Conservation (phyloP, 768 basidiomycete genomes). For the Hirschioporus abietinus region DNA sequence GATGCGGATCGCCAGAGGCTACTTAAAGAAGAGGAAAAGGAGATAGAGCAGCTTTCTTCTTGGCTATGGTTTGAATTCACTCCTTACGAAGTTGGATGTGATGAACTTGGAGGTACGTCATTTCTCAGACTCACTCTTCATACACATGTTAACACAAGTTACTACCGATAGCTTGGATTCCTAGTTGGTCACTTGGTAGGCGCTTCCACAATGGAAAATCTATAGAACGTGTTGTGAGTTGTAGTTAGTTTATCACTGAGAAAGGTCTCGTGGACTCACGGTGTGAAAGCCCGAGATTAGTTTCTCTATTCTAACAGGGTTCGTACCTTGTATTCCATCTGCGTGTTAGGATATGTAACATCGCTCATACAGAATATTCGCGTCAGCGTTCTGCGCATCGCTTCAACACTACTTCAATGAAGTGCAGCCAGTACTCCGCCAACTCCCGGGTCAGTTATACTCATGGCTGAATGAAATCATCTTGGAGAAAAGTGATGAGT, state of each 20-base stretch:
- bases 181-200: constrained; percentile 25
- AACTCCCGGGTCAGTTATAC: constrained; percentile 15
- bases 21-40: constrained; percentile 13
- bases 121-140: not conserved
- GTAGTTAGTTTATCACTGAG: not conserved
- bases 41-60: constrained; percentile 11
- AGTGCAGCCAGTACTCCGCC: constrained; percentile 19
- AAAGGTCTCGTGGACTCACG: not conserved
- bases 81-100: constrained; percentile 22
- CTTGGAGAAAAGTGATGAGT: constrained; percentile 16
- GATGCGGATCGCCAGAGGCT: constrained; percentile 9
- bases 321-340: not conserved
- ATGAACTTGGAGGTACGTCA: constrained; percentile 18
- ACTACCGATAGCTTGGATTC: constrained; percentile 22
- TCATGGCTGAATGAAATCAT: constrained; percentile 14
- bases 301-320: constrained; percentile 24
- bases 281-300: constrained; percentile 25
- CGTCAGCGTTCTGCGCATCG: constrained; percentile 26
- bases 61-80: constrained; percentile 28
- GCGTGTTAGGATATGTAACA: not conserved
- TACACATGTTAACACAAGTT: not conserved
- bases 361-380: constrained; percentile 18
- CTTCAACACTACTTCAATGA: constrained; percentile 26
- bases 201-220: constrained; percentile 21
- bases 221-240: constrained; percentile 16